Evolutionary conservation across 2,329 filamentous ascomycete species (phyloP).

Genomic region (Aspergillus fischeri): DNA sequence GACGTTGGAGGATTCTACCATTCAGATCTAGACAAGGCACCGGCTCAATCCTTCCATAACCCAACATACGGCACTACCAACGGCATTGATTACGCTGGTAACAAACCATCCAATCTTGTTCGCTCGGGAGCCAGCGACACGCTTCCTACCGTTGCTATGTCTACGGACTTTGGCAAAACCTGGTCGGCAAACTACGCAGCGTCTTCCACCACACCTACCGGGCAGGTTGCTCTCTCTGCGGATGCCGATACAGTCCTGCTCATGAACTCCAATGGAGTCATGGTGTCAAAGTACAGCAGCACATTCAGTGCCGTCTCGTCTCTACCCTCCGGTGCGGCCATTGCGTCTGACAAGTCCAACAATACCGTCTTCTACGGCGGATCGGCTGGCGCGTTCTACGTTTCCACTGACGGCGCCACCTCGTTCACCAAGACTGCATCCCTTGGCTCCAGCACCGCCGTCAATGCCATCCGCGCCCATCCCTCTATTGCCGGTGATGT

Average conservation of each 20-base stretch:
- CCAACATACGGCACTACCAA: constrained; percentile 46
- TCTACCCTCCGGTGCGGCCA: constrained; percentile 44
- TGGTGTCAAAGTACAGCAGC: constrained; percentile 13
- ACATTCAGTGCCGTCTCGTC: constrained; percentile 45
- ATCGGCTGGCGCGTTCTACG: constrained; percentile 47
- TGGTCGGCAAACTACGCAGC: constrained; percentile 50
- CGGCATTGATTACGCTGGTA: constrained; percentile 42
- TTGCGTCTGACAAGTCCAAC: constrained; percentile 54
- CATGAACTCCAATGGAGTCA: constrained; percentile 17
- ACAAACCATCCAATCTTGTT: constrained; percentile 45
- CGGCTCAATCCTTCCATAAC: constrained; percentile 44
- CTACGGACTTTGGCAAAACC: constrained; percentile 47
- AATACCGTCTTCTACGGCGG: constrained; percentile 53
- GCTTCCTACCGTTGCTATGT: constrained; percentile 44
- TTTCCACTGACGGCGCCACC: constrained; percentile 47
- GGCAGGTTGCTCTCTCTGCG: constrained; percentile 50
- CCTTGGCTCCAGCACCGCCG: constrained; percentile 28
- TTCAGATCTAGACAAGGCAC: constrained; percentile 39
- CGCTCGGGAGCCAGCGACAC: constrained; percentile 46
- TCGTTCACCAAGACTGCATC: constrained; percentile 43
- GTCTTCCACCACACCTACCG: constrained; percentile 42
- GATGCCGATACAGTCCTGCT: constrained; percentile 43
- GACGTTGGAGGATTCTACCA: constrained; percentile 51
- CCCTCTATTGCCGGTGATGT: constrained; percentile 19
- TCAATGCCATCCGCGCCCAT: constrained; percentile 17